Evolutionary conservation across 176 grass and related monocot genomes (phyloP), one percentile per base, ranked within the genome.

Genomic region (Thalia dealbata): DNA sequence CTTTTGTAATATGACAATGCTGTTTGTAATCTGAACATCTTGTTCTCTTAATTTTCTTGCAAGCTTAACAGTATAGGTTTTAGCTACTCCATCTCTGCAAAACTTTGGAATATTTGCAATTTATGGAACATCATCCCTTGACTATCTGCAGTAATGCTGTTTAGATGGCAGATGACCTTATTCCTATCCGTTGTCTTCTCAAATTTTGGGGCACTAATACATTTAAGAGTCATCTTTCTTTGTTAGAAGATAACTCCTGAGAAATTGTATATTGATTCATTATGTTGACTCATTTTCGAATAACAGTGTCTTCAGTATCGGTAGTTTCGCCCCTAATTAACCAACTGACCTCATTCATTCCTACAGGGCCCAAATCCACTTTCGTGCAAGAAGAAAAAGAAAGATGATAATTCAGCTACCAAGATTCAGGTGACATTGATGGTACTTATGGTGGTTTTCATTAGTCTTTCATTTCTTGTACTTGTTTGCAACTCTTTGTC

Each of bases 301-400:
- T 50, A 19, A 0, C 24, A 52, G 3, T 54, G 16, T 72, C 16
- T 28, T 66, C 41, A 50, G 56, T 51, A 66, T 10, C 9, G 35
- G 0, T 25, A 42, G 15, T 0, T 62, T 52, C 70, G 58, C 7
- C 70, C 24, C 52, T 78, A 50, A 24, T 72, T 19, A 76, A 71
- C 72, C 56, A 67, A 11, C 65, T 38, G 78, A 13, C 26, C 14
- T 38, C 23, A 72, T 64, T 87, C 60, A 78, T 78, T 76, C 82
- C 65, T 82, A 35, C 79, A 97, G 95, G 89, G 95, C 25, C 89
- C 90, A 63, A 97, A 97, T 77, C 95, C 95, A 81, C 95, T 97
- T 51, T 97, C 95, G 67, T 91, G 89, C 73, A 99, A 91, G 84
- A 97, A 84, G 86, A 92, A 88, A 73, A 61, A 56, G 24, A 97